phyloP scores from a whole-genome alignment of 2,329 filamentous ascomycete genomes.

The Botrytis fabae region DNA sequence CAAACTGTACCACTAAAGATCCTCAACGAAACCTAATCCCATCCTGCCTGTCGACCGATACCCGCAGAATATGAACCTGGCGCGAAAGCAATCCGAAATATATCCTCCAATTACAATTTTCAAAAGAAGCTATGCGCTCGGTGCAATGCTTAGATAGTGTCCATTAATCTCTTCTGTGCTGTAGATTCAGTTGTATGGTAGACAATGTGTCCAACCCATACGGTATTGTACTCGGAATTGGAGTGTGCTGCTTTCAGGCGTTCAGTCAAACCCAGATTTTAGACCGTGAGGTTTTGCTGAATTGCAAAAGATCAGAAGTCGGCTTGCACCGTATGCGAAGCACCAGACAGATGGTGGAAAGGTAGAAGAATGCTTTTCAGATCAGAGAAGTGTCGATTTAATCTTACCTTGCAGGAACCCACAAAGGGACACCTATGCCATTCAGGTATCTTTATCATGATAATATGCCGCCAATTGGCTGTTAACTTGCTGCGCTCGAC shows the following conservation, averaged over 20 bases:
- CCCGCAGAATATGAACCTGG: background rate
- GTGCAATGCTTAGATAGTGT: background rate
- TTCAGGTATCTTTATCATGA: background rate
- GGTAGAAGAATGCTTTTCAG: background rate
- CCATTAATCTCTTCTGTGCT: background rate
- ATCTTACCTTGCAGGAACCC: background rate
- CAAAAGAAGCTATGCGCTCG: background rate
- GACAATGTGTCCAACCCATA: background rate
- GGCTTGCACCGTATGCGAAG: background rate
- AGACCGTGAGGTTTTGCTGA: background rate
- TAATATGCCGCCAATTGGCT: background rate
- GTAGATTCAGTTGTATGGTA: background rate
- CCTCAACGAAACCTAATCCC: background rate
- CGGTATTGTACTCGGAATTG: background rate
- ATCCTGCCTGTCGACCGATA: background rate
- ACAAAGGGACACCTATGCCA: background rate
- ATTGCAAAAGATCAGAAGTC: background rate
- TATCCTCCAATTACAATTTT: background rate
- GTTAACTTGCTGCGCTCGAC: background rate
- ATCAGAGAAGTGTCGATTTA: background rate
- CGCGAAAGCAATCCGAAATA: background rate
- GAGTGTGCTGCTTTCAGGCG: background rate
- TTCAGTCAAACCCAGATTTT: background rate
- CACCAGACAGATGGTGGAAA: background rate
- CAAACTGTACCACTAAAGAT: background rate